Evolutionary conservation across 2,329 filamentous ascomycete species (phyloP).

Genomic region (Calcarisporium arbuscula): DNA sequence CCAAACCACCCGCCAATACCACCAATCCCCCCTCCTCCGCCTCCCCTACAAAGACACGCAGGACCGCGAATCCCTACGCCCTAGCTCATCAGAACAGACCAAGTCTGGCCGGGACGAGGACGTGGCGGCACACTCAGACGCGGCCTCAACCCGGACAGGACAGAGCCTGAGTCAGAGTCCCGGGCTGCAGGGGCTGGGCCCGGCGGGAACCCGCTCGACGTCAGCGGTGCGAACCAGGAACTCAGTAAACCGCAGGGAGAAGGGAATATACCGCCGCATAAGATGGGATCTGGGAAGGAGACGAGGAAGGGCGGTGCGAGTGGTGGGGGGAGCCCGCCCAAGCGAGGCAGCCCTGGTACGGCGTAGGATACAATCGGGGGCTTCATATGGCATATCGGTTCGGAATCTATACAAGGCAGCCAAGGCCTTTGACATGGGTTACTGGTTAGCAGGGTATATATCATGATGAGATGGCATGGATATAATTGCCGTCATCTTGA

Average conservation of each 20-base stretch:
- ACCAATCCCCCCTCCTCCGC: conserved; percentile 20
- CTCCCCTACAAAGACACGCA: conserved; percentile 44
- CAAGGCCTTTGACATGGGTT: too few species aligned
- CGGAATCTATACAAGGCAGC: too few species aligned
- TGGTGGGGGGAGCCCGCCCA: conserved; percentile 20
- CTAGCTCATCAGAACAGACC: conserved; percentile 59
- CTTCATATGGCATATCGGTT: too few species aligned
- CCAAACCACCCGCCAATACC: conserved; percentile 20
- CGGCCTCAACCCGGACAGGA: conserved; percentile 62
- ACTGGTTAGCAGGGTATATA: too few species aligned
- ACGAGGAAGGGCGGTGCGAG: conserved; percentile 29
- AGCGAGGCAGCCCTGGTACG: conserved; percentile 19
- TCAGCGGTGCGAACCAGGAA: conserved; percentile 38
- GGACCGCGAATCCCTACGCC: conserved; percentile 58
- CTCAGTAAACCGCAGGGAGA: conserved; percentile 33
- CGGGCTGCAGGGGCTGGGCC: conserved; percentile 29
- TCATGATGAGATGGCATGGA: too few species aligned
- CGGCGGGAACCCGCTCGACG: conserved; percentile 28
- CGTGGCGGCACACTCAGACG: conserved; percentile 45
- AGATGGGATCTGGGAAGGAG: conserved; percentile 25
- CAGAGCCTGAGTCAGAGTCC: conserved; percentile 57
- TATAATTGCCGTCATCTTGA: too few species aligned
- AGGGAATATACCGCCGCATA: conserved; percentile 25
- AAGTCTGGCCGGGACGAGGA: conserved; percentile 61
- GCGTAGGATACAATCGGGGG: too few species aligned